Evolutionary conservation across 192 early-diverging fungal species (phyloP).

Genomic region (Gamsiella multidivaricata): DNA sequence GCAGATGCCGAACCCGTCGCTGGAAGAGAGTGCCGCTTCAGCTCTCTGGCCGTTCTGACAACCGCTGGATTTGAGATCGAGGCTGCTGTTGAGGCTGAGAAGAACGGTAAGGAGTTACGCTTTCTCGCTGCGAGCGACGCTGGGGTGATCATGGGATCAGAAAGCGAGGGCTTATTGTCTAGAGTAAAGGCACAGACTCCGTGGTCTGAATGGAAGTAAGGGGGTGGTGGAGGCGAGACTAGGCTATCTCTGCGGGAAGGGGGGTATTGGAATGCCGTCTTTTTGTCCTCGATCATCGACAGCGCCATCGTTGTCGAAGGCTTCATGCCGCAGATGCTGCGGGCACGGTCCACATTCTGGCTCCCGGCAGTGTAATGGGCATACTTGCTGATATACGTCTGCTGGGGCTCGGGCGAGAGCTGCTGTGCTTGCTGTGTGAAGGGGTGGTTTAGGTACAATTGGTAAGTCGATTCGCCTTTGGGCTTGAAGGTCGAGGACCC

Average conservation of each 20-base stretch:
- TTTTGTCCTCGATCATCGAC: conserved; percentile 42
- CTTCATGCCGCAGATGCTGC: neutral
- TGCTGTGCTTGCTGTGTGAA: conserved; percentile 20
- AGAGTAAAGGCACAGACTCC: conserved; percentile 6
- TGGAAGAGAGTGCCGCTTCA: conserved; percentile 33
- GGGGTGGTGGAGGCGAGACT: conserved; percentile 35
- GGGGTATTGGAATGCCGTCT: conserved; percentile 5
- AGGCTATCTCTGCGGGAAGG: conserved; percentile 16
- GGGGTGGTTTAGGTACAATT: conserved; percentile 25
- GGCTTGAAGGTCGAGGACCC: conserved; percentile 9
- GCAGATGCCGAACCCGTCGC: conserved; percentile 11
- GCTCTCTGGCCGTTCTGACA: conserved; percentile 11
- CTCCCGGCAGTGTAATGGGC: conserved; percentile 22
- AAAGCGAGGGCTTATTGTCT: neutral
- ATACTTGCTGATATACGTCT: conserved; percentile 29
- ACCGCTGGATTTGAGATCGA: neutral
- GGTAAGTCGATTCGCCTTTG: conserved; percentile 1
- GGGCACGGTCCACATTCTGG: conserved; percentile 1
- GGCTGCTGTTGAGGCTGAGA: neutral
- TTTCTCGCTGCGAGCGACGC: conserved; percentile 8
- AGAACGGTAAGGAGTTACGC: conserved; percentile 18
- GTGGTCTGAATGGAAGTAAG: conserved; percentile 44
- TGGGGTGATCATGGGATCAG: conserved; percentile 5
- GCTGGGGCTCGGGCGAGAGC: neutral
- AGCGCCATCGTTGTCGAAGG: conserved; percentile 21